Percentiles rank a stretch among this genome's conserved stretches.
These are phyloP conservation scores for Mallotus japonicus DNA, from an alignment of 441 rosid species.

Conservation along the genomic window DNA sequence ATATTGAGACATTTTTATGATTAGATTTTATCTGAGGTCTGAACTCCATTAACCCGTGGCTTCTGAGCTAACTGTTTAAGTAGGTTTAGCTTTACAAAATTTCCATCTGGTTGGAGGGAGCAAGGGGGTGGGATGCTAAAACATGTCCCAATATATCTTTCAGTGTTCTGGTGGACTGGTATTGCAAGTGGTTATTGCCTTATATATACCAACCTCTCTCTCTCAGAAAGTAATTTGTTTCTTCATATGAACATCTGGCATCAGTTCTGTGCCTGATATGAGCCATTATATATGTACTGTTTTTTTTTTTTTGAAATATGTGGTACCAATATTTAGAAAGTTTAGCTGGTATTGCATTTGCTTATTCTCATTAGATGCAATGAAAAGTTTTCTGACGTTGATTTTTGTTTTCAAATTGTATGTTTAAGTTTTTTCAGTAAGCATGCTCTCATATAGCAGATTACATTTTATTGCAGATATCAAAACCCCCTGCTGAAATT, in stretches of 20 bases:
- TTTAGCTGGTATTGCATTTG: background rate
- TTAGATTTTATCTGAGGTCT: background rate
- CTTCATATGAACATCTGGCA: background rate
- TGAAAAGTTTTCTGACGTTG: background rate
- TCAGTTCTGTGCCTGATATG: conserved; percentile 1
- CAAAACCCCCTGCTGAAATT: conserved; percentile 44
- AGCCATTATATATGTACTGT: background rate
- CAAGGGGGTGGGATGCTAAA: background rate
- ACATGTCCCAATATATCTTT: background rate
- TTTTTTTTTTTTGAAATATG: background rate
- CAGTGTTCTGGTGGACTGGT: background rate
- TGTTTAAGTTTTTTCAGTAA: conserved; percentile 19
- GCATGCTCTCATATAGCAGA: conserved; percentile 18
- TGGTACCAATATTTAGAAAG: background rate
- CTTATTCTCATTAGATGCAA: background rate
- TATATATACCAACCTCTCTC: background rate
- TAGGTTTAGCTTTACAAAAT: conserved; percentile 7
- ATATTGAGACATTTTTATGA: background rate
- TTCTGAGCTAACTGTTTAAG: background rate
- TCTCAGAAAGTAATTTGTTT: background rate
- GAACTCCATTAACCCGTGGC: background rate
- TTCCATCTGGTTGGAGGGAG: background rate
- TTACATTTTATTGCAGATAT: conserved; percentile 48
- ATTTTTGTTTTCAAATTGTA: background rate
- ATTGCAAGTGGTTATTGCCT: background rate